Base-by-base conservation (phyloP, 2,329 filamentous ascomycete species). In the Microdochium trichocladiopsis region DNA sequence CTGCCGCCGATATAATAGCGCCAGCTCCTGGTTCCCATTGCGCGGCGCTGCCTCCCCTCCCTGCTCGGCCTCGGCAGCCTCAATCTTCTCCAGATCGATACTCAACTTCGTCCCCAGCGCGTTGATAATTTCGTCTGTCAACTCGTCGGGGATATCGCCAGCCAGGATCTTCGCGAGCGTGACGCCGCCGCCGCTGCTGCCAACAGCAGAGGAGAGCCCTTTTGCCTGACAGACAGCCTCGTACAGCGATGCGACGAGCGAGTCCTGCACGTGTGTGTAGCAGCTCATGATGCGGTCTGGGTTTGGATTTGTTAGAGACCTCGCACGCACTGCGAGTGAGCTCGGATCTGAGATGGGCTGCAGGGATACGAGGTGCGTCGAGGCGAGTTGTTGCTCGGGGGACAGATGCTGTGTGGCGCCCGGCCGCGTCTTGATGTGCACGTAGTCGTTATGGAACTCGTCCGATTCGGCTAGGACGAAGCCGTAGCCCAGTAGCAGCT, bases 401-500 rank as follows among this genome's bases (percentile, higher is more conserved):
- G 1, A 25, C 24, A 12, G 12, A 62, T 56, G 9, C 61, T 58
- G 10, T 56, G 55, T 2, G 60, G n/a, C 58, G 4, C 62, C 58
- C 2, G 65, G 63, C 25, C 72, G 69, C 60, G 77, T 80, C 51
- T 77, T 73, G 10, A 83, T 68, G 60, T 84, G 80, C 1, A 79
- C 66, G 60, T 83, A 83, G 63, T 83, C 80, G 58, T 83, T 83
- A 61, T 84, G 80, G 52, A 83, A 66, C 4, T 61, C 64, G 0
- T 67, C 64, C 0, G 71, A 72, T 51, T 74, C 68, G 1, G 76
- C 73, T 0, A 85, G 62, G 56, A 79, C 72, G 61, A 86, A 86
- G 2, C 82, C 82, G 60, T 87, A 87, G 0, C 77, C 82, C 2
- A 86, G 69, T 1, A 87, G 72, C 23, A 87, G 70, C 68, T 89